These are phyloP conservation scores for Crotalaria pallida DNA, from an alignment of 306 rosid genomes.

Conservation along the genomic window DNA sequence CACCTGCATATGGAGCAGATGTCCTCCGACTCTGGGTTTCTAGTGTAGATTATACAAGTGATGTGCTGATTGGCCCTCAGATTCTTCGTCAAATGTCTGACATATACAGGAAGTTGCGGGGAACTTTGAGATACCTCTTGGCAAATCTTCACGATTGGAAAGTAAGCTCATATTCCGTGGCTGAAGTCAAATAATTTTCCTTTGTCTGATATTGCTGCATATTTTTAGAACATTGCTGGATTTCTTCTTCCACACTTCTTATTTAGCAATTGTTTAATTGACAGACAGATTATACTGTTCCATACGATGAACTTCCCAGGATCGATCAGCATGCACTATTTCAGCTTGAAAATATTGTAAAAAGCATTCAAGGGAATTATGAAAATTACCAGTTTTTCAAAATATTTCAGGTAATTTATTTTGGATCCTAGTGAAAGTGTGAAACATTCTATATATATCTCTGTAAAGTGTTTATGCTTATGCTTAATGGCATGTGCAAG, in stretches of 20 bases:
- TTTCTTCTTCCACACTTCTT: constrained; percentile 6
- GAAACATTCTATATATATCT: not conserved
- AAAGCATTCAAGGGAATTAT: constrained; percentile 67
- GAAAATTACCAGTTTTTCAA: constrained; percentile 89
- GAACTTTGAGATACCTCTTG: constrained; percentile 95
- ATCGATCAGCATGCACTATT: constrained; percentile 83
- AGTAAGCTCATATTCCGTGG: constrained; percentile 40
- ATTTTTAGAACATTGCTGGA: constrained; percentile 1
- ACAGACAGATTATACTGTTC: constrained; percentile 62
- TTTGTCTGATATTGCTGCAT: constrained; percentile 16
- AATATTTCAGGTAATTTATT: constrained; percentile 79
- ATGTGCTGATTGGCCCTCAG: constrained; percentile 85
- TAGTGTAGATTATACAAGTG: constrained; percentile 93
- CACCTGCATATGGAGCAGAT: constrained; percentile 96
- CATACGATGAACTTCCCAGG: constrained; percentile 80
- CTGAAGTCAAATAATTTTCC: not conserved
- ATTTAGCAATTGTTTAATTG: constrained; percentile 13
- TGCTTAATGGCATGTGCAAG: not conserved
- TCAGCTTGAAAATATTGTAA: constrained; percentile 88
- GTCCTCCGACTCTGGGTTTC: constrained; percentile 98
- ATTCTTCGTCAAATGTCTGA: constrained; percentile 98
- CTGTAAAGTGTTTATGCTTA: not conserved
- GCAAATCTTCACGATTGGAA: constrained; percentile 98
- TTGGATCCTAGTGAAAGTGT: not conserved
- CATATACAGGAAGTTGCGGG: constrained; percentile 88